These are phyloP conservation scores for Onygenales sp. DNA, from an alignment of 2,329 filamentous ascomycete species.

Conservation along the genomic window DNA sequence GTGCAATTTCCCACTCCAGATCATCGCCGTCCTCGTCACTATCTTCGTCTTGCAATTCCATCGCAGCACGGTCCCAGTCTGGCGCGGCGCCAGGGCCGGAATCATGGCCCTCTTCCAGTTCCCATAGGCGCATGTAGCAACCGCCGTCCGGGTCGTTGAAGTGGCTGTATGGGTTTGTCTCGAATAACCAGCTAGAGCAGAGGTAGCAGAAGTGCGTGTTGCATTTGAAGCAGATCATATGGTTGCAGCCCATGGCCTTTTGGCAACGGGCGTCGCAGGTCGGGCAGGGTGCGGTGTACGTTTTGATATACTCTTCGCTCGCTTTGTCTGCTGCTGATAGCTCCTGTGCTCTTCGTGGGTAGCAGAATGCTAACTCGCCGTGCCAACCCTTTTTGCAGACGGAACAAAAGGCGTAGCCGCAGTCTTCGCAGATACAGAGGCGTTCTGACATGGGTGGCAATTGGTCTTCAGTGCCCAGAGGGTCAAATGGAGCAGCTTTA, in stretches of 20 bases:
- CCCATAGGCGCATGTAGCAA: conserved; percentile 85
- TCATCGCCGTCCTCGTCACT: conserved; percentile 5
- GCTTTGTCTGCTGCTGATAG: conserved; percentile 78
- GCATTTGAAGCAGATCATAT: conserved; percentile 91
- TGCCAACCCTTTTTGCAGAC: conserved; percentile 80
- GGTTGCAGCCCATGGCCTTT: conserved; percentile 91
- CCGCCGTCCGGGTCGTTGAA: conserved; percentile 63
- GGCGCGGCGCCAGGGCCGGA: conserved; percentile 27
- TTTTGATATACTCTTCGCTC: conserved; percentile 70
- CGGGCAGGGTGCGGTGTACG: conserved; percentile 79
- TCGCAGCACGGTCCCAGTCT: conserved; percentile 1
- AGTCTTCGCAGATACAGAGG: conserved; percentile 79
- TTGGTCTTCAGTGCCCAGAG: conserved; percentile 31
- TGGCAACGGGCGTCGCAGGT: conserved; percentile 77
- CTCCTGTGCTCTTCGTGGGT: conserved; percentile 55
- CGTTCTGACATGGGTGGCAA: conserved; percentile 50
- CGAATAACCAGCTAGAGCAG: conserved; percentile 76
- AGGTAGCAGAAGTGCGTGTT: conserved; percentile 91
- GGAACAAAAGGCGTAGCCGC: conserved; percentile 77
- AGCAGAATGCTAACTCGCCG: conserved; percentile 69
- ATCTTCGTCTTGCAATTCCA: conserved; percentile 10
- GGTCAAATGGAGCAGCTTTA: conserved; percentile 28
- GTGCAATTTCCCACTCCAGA: conserved; percentile 11
- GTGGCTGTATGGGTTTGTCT: conserved; percentile 75
- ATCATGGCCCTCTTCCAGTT: conserved; percentile 70